Evolutionary conservation across 179 eudicot species (phyloP), one percentile per base, ranked within the genome.

Genomic region (Actinidia arguta): DNA sequence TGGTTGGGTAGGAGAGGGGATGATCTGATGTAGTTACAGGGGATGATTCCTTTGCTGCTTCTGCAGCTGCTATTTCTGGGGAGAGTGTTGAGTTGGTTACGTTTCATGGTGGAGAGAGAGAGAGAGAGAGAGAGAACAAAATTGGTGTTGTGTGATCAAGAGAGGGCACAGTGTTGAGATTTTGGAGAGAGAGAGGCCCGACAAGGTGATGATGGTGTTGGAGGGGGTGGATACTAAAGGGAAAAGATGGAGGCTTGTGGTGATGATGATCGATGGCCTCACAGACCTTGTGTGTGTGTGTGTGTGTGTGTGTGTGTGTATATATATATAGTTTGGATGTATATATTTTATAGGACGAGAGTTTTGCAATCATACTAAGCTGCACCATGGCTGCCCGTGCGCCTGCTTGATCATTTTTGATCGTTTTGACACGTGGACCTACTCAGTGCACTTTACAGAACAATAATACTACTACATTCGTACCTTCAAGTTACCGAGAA

Each of bases 61-160:
- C 72, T 85, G 85, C 84, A 64, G 81, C 88, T 88, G 52, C 79
- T 88, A 8, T 66, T 68, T 85, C 90, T 83, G 1, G 88, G 69
- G 13, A 85, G 81, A 16, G n/a, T 22, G 12, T 0, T 63, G 69
- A 66, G 12, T 69, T 80, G 76, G 46, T 80, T 63, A 27, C 56
- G n/a, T 66, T 79, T 73, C 88, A 85, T 85, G 48, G 51, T 73
- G 62, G 36, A 24, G 48, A 61, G 56, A 61, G 36, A 77, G 46
- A 24, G 48, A 66, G 63, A 27, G 80, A 78, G 81, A 64, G 75
- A 51, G 56, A 48, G 39, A 48, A 54, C 17, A 36, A 36, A 25
- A 52, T 56, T 58, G 18, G 25, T 31, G 47, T 42, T 25, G 18
- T 7, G 27, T 14, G 0, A 6, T 4, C 36, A 50, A 3, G 17